A percentile compares a stretch with the other conserved stretches of the same genome.
These are phyloP conservation scores for Beauveria varroae DNA, from an alignment of 2,329 filamentous ascomycete genomes.

Conservation along the genomic window DNA sequence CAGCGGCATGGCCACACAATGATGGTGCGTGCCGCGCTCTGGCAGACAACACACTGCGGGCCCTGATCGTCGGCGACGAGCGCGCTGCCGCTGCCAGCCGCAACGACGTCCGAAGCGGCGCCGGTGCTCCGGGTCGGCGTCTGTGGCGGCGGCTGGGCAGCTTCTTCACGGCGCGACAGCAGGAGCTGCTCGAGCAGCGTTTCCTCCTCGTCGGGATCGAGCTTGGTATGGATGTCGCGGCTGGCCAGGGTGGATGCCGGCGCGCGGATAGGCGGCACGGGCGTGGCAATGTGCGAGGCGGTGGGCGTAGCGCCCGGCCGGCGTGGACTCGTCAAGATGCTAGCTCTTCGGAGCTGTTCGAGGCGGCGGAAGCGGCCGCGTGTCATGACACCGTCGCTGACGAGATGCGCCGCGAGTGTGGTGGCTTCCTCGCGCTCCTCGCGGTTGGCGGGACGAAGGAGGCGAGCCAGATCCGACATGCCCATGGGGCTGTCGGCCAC, in stretches of 20 bases:
- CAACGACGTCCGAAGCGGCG: slow-evolving; percentile 22
- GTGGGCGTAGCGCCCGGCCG: slow-evolving; percentile 15
- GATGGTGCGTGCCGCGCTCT: slow-evolving; percentile 75
- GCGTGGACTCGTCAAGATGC: slow-evolving; percentile 40
- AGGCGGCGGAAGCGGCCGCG: slow-evolving; percentile 67
- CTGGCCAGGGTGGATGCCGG: slow-evolving; percentile 8
- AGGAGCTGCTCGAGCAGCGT: slow-evolving; percentile 53
- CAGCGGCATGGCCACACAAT: slow-evolving; percentile 97
- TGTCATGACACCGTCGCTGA: slow-evolving; percentile 66
- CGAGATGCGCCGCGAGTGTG: slow-evolving; percentile 72
- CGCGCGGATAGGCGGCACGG: neutral
- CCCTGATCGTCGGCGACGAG: slow-evolving; percentile 1
- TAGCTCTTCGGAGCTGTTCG: slow-evolving; percentile 60
- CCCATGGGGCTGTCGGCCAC: slow-evolving; percentile 56
- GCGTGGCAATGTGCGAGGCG: slow-evolving; percentile 6
- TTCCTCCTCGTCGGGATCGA: slow-evolving; percentile 52
- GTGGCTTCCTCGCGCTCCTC: slow-evolving; percentile 77
- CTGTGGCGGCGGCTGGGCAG: neutral
- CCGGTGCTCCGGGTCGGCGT: slow-evolving; percentile 4
- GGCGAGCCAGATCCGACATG: slow-evolving; percentile 62
- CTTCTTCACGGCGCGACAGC: slow-evolving; percentile 38
- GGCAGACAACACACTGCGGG: slow-evolving; percentile 89
- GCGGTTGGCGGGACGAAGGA: slow-evolving; percentile 71
- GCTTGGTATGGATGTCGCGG: slow-evolving; percentile 24
- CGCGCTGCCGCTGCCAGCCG: slow-evolving; percentile 38